Conservation (phyloP, 2,329 filamentous ascomycete species). For the Colletotrichum lupini region DNA sequence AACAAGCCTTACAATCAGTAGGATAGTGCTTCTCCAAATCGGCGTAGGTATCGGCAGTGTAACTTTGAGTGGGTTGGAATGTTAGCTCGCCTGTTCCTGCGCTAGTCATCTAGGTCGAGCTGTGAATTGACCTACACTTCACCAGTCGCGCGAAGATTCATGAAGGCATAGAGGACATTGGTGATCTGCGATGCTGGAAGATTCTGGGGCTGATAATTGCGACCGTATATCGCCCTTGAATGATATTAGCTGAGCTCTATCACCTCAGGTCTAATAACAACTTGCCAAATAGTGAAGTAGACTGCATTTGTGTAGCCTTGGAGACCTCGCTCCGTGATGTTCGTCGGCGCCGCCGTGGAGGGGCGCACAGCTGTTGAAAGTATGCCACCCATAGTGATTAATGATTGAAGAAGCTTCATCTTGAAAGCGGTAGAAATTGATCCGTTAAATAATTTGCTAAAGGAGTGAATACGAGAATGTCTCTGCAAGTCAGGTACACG, state of each 20-base stretch:
- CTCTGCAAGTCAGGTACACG: not conserved
- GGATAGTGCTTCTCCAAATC: slow-evolving; percentile 80
- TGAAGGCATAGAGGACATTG: slow-evolving; percentile 84
- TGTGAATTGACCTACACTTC: slow-evolving; percentile 66
- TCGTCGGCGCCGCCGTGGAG: not conserved
- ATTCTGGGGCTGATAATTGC: slow-evolving; percentile 77
- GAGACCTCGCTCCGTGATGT: not conserved
- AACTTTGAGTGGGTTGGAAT: slow-evolving; percentile 46
- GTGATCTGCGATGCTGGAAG: slow-evolving; percentile 78
- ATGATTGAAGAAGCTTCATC: not conserved
- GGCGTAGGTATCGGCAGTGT: slow-evolving; percentile 75
- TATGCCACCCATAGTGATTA: not conserved
- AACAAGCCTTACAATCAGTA: slow-evolving; percentile 64
- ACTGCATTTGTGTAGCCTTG: slow-evolving; percentile 55
- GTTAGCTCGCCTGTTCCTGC: not conserved
- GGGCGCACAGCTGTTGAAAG: not conserved
- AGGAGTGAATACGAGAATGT: not conserved
- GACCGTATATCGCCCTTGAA: slow-evolving; percentile 75
- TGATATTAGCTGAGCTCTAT: not conserved
- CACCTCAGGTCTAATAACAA: slow-evolving; percentile 9
- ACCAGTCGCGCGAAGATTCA: slow-evolving; percentile 77
- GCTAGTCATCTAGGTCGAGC: not conserved
- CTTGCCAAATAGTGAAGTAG: slow-evolving; percentile 62
- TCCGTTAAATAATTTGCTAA: slow-evolving; percentile 13
- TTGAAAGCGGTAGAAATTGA: not conserved